phyloP scores from a whole-genome alignment of 768 basidiomycete species.

The Mycena sanguinolenta region DNA sequence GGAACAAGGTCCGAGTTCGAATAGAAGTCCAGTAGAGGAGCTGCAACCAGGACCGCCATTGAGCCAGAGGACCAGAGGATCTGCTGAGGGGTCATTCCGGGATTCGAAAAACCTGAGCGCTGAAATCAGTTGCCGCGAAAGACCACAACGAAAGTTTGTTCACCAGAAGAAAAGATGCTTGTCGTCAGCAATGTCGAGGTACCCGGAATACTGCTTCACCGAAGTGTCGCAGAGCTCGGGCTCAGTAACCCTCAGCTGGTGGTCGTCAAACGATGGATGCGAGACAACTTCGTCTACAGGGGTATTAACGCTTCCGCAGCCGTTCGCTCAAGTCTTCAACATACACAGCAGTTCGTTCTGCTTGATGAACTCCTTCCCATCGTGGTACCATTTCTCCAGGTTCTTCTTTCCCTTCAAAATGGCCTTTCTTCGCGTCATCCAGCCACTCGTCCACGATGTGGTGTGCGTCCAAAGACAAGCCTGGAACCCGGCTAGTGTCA shows the following conservation, averaged over 20 bases:
- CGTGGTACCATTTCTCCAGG: slow-evolving; percentile 71
- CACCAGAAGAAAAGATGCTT: slow-evolving; percentile 93
- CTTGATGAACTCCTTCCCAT: slow-evolving; percentile 75
- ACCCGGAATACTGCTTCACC: slow-evolving; percentile 88
- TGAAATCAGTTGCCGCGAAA: slow-evolving; percentile 5
- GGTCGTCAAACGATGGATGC: slow-evolving; percentile 61
- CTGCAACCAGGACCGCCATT: slow-evolving; percentile 85
- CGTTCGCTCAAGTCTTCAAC: background rate
- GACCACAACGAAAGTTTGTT: slow-evolving; percentile 42
- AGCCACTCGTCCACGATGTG: slow-evolving; percentile 52
- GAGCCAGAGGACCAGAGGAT: slow-evolving; percentile 92
- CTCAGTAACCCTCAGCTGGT: slow-evolving; percentile 73
- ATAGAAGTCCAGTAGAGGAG: slow-evolving; percentile 86
- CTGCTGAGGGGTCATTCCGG: slow-evolving; percentile 76
- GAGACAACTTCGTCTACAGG: slow-evolving; percentile 75
- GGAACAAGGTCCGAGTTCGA: slow-evolving; percentile 92
- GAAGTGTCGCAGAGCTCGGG: slow-evolving; percentile 82
- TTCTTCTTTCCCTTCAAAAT: slow-evolving; percentile 61
- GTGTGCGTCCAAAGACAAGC: slow-evolving; percentile 30
- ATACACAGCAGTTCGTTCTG: slow-evolving; percentile 80
- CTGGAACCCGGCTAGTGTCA: slow-evolving; percentile 43
- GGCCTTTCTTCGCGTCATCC: slow-evolving; percentile 57
- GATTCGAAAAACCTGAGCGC: slow-evolving; percentile 88
- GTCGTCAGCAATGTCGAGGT: slow-evolving; percentile 83
- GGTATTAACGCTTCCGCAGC: background rate